A percentile compares a stretch with the other conserved stretches of the same genome.
Conservation (phyloP, 1,284 basidiomycete species). For the Butyriboletus appendiculatus region DNA sequence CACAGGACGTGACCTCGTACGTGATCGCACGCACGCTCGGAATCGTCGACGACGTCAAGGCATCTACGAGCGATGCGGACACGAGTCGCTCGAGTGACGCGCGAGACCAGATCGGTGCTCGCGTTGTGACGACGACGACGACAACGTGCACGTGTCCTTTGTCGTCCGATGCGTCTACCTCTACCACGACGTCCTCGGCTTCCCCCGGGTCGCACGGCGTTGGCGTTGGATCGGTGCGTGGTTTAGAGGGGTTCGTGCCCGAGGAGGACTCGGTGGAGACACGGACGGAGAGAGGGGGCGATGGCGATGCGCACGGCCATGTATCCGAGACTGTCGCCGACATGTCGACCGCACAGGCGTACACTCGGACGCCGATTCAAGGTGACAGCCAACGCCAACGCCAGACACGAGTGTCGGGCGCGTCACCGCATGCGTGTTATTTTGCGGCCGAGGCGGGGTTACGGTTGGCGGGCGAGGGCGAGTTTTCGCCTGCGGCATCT, state of each 20-base stretch:
- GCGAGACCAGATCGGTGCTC: not conserved
- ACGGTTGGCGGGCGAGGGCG: conserved; percentile 64
- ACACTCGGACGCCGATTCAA: not conserved
- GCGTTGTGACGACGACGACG: not conserved
- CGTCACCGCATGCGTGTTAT: conserved; percentile 45
- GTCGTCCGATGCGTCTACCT: no score
- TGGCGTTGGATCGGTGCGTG: not conserved
- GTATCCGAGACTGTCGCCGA: not conserved
- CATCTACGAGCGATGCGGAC: conserved; percentile 59
- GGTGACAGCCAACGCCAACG: not conserved
- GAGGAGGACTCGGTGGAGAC: conserved; percentile 8
- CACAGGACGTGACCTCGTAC: conserved; percentile 79
- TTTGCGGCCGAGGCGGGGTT: conserved; percentile 54
- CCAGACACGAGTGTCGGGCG: not conserved
- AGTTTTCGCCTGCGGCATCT: conserved; percentile 69
- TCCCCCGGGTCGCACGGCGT: not conserved
- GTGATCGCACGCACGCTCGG: conserved; percentile 80
- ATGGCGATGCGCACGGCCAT: not conserved
- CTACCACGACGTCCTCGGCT: not conserved
- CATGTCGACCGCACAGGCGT: not conserved
- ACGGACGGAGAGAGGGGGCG: not conserved
- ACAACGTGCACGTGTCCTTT: not conserved
- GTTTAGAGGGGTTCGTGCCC: conserved; percentile 22
- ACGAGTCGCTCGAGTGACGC: not conserved
- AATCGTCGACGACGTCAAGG: conserved; percentile 68